These are phyloP conservation scores for Davidsoniella australis DNA, from an alignment of 2,329 filamentous ascomycete genomes.

Conservation along the genomic window DNA sequence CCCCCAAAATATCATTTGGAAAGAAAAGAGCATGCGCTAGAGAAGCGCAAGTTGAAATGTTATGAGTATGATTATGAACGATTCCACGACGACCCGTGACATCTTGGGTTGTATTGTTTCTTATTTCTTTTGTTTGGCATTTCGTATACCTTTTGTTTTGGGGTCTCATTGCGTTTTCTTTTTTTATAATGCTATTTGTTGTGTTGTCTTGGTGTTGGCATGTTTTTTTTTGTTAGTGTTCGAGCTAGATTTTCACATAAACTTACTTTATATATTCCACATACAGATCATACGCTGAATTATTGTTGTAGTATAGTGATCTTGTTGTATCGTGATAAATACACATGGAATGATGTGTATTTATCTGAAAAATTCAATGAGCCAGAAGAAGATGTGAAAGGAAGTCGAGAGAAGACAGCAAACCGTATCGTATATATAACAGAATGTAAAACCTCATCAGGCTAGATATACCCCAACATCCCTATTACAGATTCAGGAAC, in stretches of 20 bases:
- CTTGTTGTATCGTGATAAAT: too few relatives aligned
- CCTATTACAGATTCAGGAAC: too few relatives aligned
- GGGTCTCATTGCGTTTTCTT: neutral
- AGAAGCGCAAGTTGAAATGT: neutral
- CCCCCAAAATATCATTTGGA: neutral
- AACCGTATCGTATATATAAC: too few relatives aligned
- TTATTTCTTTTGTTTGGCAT: conserved; percentile 3
- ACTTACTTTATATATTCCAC: neutral
- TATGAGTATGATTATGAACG: neutral
- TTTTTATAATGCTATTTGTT: neutral
- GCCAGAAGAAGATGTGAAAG: too few relatives aligned
- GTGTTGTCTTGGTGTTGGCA: neutral
- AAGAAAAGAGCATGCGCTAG: neutral
- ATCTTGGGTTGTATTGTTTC: neutral
- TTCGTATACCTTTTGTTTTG: conserved; percentile 1
- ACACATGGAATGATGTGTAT: too few relatives aligned
- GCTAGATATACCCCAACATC: too few relatives aligned
- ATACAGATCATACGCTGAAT: too few relatives aligned
- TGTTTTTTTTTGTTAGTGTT: neutral
- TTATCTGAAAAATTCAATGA: too few relatives aligned
- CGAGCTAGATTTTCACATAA: neutral
- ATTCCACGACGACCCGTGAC: neutral
- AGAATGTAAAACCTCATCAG: too few relatives aligned
- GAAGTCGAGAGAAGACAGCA: too few relatives aligned
- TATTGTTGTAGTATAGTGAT: too few relatives aligned